Evolutionary conservation across 805 yeast genomes (phyloP).

Genomic region (Wickerhamiella slavikovae): DNA sequence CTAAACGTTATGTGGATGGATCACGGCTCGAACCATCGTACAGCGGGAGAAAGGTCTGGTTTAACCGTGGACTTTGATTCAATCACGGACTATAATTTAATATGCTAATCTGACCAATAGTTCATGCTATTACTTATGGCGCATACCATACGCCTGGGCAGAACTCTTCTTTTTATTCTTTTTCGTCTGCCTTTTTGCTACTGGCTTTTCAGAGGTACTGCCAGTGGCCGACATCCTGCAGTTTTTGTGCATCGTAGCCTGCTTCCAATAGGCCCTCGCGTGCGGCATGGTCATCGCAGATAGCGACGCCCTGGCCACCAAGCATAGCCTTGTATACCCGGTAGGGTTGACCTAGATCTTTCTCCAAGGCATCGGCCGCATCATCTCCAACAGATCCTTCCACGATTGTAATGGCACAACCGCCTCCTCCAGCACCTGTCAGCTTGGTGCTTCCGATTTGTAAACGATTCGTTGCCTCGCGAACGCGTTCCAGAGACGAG

Average conservation of each 20-base stretch:
- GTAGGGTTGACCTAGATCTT: slow-evolving; percentile 30
- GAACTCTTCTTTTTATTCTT: too few species aligned
- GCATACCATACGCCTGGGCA: too few species aligned
- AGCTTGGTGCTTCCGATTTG: slow-evolving; percentile 72
- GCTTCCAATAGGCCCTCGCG: too few species aligned
- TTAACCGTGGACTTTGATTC: slow-evolving; percentile 76
- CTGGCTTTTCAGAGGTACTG: too few species aligned
- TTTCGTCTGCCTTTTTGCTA: too few species aligned
- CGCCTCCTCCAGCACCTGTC: slow-evolving; percentile 99
- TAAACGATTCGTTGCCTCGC: slow-evolving; percentile 39
- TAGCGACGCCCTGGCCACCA: slow-evolving; percentile 82
- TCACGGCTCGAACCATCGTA: slow-evolving; percentile 43
- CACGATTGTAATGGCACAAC: slow-evolving; percentile 82
- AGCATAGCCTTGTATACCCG: slow-evolving; percentile 60
- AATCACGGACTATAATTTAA: neutral
- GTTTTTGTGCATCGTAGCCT: too few species aligned
- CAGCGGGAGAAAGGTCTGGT: slow-evolving; percentile 41
- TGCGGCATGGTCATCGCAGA: too few species aligned
- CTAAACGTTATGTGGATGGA: slow-evolving; percentile 44
- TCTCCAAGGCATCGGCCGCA: slow-evolving; percentile 16
- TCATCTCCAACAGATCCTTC: slow-evolving; percentile 21
- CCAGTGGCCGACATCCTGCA: too few species aligned
- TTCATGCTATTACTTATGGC: too few species aligned
- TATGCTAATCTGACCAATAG: too few species aligned
- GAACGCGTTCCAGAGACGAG: slow-evolving; percentile 66